Percentiles rank a stretch among this genome's conserved stretches.
Evolutionary conservation across 139 green algal genomes (phyloP).

Genomic region (Closterium sp.): DNA sequence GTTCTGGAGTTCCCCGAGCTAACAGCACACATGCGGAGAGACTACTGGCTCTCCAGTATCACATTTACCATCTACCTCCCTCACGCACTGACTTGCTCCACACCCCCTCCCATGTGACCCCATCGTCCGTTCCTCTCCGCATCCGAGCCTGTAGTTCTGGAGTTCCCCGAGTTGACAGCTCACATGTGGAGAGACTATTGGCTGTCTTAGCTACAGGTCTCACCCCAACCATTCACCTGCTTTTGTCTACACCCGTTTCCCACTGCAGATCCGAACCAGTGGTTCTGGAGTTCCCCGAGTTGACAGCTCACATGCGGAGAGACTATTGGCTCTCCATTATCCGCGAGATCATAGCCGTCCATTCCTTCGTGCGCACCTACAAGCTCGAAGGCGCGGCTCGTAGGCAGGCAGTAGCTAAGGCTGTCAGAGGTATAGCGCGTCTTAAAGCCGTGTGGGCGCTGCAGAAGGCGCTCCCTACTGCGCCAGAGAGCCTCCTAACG

Average conservation of each 20-base stretch:
- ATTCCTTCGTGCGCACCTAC: slow-evolving; percentile 25
- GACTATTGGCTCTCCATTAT: slow-evolving; percentile 42
- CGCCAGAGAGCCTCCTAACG: slow-evolving; percentile 21
- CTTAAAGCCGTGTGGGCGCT: slow-evolving; percentile 31
- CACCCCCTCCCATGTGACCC: background rate
- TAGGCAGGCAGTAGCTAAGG: slow-evolving; percentile 13
- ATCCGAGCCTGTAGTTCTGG: slow-evolving; percentile 14
- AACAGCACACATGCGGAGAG: slow-evolving; percentile 27
- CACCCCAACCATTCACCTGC: no score
- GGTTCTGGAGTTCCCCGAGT: slow-evolving; percentile 33
- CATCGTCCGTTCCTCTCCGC: background rate
- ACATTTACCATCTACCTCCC: background rate
- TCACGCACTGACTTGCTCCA: no score
- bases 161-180: slow-evolving; percentile 22
- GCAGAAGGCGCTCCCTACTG: background rate
- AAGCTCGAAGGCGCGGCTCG: slow-evolving; percentile 10
- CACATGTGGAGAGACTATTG: slow-evolving; percentile 31
- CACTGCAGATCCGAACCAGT: slow-evolving; percentile 19
- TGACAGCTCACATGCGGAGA: slow-evolving; percentile 32
- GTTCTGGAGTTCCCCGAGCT: slow-evolving; percentile 38
- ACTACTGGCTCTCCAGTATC: slow-evolving; percentile 41
- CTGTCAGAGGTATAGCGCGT: slow-evolving; percentile 31
- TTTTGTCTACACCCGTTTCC: no score
- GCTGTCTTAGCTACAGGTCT: no score
- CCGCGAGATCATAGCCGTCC: slow-evolving; percentile 35